These are phyloP conservation scores for Ceratobasidium sp. DNA, from an alignment of 1,284 basidiomycete species.

Conservation along the genomic window DNA sequence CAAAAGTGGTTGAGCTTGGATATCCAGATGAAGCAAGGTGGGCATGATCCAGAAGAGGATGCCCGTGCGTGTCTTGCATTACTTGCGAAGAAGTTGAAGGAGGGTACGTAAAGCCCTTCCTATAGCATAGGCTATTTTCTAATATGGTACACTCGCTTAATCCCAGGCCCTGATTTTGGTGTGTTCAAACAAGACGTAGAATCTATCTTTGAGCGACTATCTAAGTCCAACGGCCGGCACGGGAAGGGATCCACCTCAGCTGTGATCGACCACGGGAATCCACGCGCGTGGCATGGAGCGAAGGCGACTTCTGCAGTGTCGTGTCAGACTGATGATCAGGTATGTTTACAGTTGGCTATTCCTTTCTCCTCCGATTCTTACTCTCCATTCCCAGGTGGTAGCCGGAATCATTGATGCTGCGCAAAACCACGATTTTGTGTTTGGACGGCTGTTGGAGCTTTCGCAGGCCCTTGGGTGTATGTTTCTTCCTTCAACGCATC, in stretches of 20 bases:
- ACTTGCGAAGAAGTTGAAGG: slow-evolving; percentile 75
- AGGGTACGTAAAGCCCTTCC: slow-evolving; percentile 55
- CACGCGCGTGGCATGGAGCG: slow-evolving; percentile 72
- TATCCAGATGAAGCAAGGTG: slow-evolving; percentile 76
- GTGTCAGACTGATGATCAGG: slow-evolving; percentile 76
- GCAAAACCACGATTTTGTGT: slow-evolving; percentile 74
- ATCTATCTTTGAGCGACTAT: slow-evolving; percentile 82
- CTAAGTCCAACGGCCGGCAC: slow-evolving; percentile 53
- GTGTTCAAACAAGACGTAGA: slow-evolving; percentile 83
- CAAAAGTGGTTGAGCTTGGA: slow-evolving; percentile 86
- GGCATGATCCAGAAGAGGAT: slow-evolving; percentile 91
- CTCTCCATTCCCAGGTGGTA: slow-evolving; percentile 54
- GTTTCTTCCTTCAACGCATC: background rate
- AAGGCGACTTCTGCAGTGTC: slow-evolving; percentile 76
- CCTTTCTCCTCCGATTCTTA: background rate
- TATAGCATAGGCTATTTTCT: slow-evolving; percentile 3
- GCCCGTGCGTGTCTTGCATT: slow-evolving; percentile 84
- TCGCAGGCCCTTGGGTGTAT: slow-evolving; percentile 79
- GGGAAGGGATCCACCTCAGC: slow-evolving; percentile 54
- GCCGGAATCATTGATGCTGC: slow-evolving; percentile 66
- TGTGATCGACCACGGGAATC: slow-evolving; percentile 84
- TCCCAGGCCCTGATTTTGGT: slow-evolving; percentile 73
- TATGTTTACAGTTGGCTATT: slow-evolving; percentile 44
- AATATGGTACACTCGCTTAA: slow-evolving; percentile 7
- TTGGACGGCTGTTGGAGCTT: slow-evolving; percentile 78